Base-by-base conservation (phyloP, 352 stramenopile genomes). In the Phytophthora pinifolia region DNA sequence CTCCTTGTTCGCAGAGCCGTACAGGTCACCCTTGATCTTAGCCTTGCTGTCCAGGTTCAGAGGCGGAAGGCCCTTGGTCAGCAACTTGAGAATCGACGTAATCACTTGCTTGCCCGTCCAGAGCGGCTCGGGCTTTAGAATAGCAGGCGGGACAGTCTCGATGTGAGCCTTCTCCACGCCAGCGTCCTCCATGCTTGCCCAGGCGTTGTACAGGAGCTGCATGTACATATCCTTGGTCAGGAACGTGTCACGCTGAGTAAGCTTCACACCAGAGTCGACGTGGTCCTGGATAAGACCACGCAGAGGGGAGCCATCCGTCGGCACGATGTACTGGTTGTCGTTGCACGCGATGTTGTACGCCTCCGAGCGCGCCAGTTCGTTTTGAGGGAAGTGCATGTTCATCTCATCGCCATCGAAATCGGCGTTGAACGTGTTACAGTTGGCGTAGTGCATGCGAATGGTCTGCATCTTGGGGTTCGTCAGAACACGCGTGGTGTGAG, bases 371-470 rank as follows among this genome's bases (percentile, higher is more conserved):
- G 94, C 96, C 15, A 99, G 66, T 62, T 99, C 94, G 72, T 96
- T 98, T 76, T 99, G 98, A 18, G 98, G 97, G 55, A 99, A 99
- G 74, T 99, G 98, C 78, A 98, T 98, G 81, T 99, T 99, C 86
- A 99, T 99, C 84, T 99, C 98, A 74, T 99, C 98, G 59, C 98
- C 98, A 75, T 99, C 98, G 67, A 99, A 99, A 82, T 99, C 98
- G 32, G 98, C 98, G 79, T 99, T 99, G 88, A 99, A 99, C 35
- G 98, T 99, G 79, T 99, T 99, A 83, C 97, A 99, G 82, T 99
- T 99, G 31, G 97, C 97, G 71, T 99, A 99, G 82, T 99, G 97
- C 97, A 99, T 99, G 43, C 98, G 93, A 62, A 99, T 98, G 22
- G 98, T 99, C 74, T 99, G 98, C 82, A 99, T 98, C 38, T 87